Conservation (phyloP, 805 yeast species). For the Candida cerambycidarum region DNA sequence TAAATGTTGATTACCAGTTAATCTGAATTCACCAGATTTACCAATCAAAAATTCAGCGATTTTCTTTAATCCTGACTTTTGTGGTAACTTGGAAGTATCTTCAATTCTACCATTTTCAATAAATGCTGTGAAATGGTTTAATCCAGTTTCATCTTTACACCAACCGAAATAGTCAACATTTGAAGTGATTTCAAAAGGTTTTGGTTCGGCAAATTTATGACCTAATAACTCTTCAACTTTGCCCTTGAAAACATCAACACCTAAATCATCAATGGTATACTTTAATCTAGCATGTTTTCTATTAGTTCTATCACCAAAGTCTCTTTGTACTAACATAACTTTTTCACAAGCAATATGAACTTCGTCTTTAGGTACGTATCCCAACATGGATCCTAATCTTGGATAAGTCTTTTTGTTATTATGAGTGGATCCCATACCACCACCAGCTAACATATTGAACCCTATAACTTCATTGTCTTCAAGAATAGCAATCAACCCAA, state of each 20-base stretch:
- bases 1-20: conserved; percentile 95
- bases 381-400: conserved; percentile 86
- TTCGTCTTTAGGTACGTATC: conserved; percentile 68
- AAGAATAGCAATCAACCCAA: conserved; percentile 87
- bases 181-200: conserved; percentile 74
- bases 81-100: conserved; percentile 86
- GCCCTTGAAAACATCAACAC: conserved; percentile 76
- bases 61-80: conserved; percentile 79
- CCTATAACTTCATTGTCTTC: conserved; percentile 69
- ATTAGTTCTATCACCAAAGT: conserved; percentile 90
- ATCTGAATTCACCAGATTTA: conserved; percentile 78
- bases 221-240: conserved; percentile 87
- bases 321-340: conserved; percentile 92
- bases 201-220: conserved; percentile 65
- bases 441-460: conserved; percentile 89
- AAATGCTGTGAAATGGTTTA: conserved; percentile 88
- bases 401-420: conserved; percentile 97
- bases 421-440: conserved; percentile 99
- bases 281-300: conserved; percentile 97
- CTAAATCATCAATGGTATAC: conserved; percentile 93
- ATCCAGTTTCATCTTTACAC: conserved; percentile 81
- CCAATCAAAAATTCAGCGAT: conserved; percentile 70
- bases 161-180: conserved; percentile 93
- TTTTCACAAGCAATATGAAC: conserved; percentile 81
- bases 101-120: conserved; percentile 96